Percentiles rank a stretch among this genome's conserved stretches.
These are phyloP conservation scores for Staphylotrichum tortipilum DNA, from an alignment of 495 filamentous ascomycete species.

Conservation along the genomic window DNA sequence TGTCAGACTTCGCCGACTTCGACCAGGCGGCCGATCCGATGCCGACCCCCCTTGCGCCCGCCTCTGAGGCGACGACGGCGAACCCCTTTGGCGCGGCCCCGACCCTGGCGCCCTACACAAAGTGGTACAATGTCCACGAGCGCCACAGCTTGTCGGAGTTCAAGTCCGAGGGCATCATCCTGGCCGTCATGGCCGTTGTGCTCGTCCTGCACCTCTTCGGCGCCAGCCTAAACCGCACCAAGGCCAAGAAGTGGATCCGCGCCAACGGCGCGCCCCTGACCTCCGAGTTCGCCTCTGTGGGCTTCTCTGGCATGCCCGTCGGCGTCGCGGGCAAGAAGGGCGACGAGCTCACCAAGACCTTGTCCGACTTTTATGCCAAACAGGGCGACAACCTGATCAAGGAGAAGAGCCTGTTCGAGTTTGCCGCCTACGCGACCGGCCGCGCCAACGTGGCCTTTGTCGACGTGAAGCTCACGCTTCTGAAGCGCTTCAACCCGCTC, in stretches of 20 bases:
- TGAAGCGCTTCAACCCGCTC: conserved; percentile 86
- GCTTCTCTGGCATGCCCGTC: conserved; percentile 50
- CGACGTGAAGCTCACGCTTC: conserved; percentile 71
- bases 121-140: conserved; percentile 97
- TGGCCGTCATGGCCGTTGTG: conserved; percentile 62
- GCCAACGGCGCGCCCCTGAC: conserved; percentile 62
- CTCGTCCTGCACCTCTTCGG: conserved; percentile 78
- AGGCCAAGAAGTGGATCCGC: conserved; percentile 70
- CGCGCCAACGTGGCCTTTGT: conserved; percentile 88
- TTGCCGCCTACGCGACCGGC: conserved; percentile 82
- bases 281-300: conserved; percentile 83
- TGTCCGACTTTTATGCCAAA: conserved; percentile 22
- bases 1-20: conserved; percentile 70
- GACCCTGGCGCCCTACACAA: conserved; percentile 60
- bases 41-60: conserved; percentile 32
- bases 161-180: conserved; percentile 73
- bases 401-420: conserved; percentile 79
- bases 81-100: conserved; percentile 36
- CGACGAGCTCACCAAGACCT: conserved; percentile 34
- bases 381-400: conserved; percentile 57
- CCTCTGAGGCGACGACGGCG: conserved; percentile 13
- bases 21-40: conserved; percentile 57
- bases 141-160: conserved; percentile 74
- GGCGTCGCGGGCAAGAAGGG: conserved; percentile 26
- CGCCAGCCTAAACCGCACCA: conserved; percentile 65